These are phyloP conservation scores for Plasmodium adleri DNA, from an alignment of 169 alveolate species.

Conservation along the genomic window DNA sequence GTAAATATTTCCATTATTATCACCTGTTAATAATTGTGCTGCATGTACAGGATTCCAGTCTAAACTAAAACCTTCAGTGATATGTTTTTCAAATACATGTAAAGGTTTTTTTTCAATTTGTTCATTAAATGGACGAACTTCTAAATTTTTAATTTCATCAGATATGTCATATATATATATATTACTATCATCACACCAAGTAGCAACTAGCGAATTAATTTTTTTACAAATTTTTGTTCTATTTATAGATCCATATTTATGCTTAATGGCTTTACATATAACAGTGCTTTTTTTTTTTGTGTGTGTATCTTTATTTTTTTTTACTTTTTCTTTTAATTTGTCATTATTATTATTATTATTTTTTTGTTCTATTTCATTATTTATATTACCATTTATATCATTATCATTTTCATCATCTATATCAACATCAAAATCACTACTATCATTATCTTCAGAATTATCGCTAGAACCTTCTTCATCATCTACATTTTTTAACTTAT, in stretches of 20 bases:
- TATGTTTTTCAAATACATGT: slow-evolving; percentile 73
- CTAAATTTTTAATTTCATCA: slow-evolving; percentile 35
- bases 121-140: slow-evolving; percentile 30
- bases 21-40: slow-evolving; percentile 84
- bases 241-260: slow-evolving; percentile 47
- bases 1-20: slow-evolving; percentile 79
- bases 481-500: slow-evolving; percentile 1
- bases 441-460: background rate
- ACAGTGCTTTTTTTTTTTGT: background rate
- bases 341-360: background rate
- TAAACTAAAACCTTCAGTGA: slow-evolving; percentile 85
- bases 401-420: slow-evolving; percentile 7
- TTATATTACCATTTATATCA: background rate
- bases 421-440: background rate
- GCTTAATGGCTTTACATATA: slow-evolving; percentile 48
- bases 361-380: background rate
- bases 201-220: slow-evolving; percentile 47
- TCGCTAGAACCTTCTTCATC: slow-evolving; percentile 4
- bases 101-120: slow-evolving; percentile 21
- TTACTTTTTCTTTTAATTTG: background rate
- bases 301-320: background rate
- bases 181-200: slow-evolving; percentile 75
- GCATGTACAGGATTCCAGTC: slow-evolving; percentile 82
- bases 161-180: slow-evolving; percentile 49
- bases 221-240: slow-evolving; percentile 41